A percentile compares a stretch with the other conserved stretches of the same genome.
Conservation (phyloP, 2,329 filamentous ascomycete species). For the Aspergillus awamori region DNA sequence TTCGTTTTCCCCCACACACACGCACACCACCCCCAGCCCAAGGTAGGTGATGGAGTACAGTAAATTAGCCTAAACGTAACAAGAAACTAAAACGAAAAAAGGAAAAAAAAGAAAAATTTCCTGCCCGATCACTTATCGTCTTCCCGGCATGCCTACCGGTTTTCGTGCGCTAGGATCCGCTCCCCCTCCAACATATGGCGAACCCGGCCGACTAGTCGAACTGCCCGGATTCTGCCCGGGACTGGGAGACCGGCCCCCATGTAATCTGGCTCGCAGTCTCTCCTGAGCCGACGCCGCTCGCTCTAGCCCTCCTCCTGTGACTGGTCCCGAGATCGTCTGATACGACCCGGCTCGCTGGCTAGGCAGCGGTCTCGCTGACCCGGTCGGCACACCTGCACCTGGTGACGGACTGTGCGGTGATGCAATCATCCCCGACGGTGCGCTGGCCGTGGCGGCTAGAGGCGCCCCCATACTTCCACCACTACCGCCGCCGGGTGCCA, state of each 20-base stretch:
- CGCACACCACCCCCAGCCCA: background rate
- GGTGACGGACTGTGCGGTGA: constrained; percentile 33
- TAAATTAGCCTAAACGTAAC: background rate
- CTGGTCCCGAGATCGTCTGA: constrained; percentile 55
- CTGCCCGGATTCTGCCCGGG: constrained; percentile 27
- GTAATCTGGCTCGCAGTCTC: constrained; percentile 76
- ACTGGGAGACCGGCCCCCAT: constrained; percentile 54
- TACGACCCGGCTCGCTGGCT: constrained; percentile 76
- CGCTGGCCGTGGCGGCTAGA: constrained; percentile 26
- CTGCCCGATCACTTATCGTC: constrained; percentile 4
- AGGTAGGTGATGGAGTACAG: background rate
- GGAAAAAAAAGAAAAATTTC: background rate
- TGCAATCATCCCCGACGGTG: constrained; percentile 24
- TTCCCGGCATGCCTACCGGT: constrained; percentile 32
- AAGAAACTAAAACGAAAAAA: no score
- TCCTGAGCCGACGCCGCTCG: constrained; percentile 66
- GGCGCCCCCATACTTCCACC: constrained; percentile 21
- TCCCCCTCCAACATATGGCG: constrained; percentile 21
- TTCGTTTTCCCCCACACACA: background rate
- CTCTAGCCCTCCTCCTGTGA: constrained; percentile 30
- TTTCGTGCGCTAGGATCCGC: constrained; percentile 37
- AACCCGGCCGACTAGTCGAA: constrained; percentile 13
- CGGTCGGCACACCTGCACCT: constrained; percentile 25
- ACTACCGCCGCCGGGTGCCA: constrained; percentile 19
- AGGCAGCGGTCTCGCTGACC: constrained; percentile 62